These are phyloP conservation scores for Linnemannia hyalina DNA, from an alignment of 192 early-diverging fungal species.

Conservation along the genomic window DNA sequence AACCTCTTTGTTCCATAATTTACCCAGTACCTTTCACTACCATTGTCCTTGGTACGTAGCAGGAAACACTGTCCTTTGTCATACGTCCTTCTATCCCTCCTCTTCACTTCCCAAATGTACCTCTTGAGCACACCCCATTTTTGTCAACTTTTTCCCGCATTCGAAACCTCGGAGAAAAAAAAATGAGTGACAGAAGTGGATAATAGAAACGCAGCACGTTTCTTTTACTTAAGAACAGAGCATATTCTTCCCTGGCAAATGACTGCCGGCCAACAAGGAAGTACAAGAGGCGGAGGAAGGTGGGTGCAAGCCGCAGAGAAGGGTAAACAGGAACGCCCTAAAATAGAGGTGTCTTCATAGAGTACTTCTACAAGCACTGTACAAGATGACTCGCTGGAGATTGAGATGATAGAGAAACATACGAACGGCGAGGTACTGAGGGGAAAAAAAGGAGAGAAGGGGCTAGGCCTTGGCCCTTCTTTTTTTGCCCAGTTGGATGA, in stretches of 20 bases:
- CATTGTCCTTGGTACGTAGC: too few species aligned
- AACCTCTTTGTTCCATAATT: too few species aligned
- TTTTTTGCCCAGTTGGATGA: not conserved
- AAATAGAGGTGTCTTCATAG: not conserved
- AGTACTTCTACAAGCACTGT: not conserved
- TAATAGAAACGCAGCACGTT: not conserved
- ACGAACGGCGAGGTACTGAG: not conserved
- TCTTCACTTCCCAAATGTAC: not conserved
- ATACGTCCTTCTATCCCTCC: not conserved
- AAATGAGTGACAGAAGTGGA: not conserved
- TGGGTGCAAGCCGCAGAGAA: not conserved
- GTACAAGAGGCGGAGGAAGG: not conserved
- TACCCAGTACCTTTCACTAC: too few species aligned
- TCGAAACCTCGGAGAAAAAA: slow-evolving; percentile 4
- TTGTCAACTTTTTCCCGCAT: not conserved
- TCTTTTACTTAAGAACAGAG: too few species aligned
- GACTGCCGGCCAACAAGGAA: not conserved
- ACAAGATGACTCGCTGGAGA: not conserved
- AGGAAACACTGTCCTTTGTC: not conserved
- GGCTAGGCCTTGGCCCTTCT: not conserved
- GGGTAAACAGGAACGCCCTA: not conserved
- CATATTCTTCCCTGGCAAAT: too few species aligned
- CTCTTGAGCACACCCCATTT: not conserved
- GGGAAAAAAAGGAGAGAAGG: not conserved
- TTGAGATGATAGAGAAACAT: slow-evolving; percentile 3